A percentile compares a stretch with the other conserved stretches of the same genome.
Conservation (phyloP, 2,329 filamentous ascomycete genomes). For the Cordyceps tenuipes region DNA sequence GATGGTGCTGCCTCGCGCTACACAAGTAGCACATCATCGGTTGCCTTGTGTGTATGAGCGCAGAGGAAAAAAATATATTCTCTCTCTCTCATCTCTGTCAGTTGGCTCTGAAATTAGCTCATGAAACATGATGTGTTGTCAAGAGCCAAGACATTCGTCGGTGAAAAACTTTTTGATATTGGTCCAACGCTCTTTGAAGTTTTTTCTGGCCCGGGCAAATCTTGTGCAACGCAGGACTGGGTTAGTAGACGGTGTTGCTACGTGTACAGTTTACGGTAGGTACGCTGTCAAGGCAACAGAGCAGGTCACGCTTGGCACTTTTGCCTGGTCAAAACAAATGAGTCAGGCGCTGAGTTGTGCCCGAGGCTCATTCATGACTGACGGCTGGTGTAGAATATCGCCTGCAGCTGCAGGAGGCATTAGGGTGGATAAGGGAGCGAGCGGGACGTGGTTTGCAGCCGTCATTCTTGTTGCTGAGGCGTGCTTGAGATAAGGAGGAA, state of each 20-base stretch:
- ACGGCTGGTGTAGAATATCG: background rate
- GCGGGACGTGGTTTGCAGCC: slow-evolving; percentile 1
- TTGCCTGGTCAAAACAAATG: background rate
- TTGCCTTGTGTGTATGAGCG: background rate
- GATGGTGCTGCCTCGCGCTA: background rate
- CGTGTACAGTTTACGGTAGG: too few relatives aligned
- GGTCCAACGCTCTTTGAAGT: background rate
- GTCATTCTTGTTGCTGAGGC: background rate
- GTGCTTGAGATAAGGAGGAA: background rate
- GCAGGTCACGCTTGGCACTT: background rate
- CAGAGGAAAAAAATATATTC: background rate
- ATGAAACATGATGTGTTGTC: background rate
- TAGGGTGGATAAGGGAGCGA: slow-evolving; percentile 1
- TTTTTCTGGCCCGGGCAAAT: background rate
- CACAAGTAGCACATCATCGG: background rate
- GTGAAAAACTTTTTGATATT: background rate
- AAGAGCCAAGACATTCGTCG: background rate
- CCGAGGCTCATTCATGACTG: background rate
- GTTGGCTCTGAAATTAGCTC: background rate
- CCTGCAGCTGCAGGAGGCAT: background rate
- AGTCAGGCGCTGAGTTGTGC: background rate
- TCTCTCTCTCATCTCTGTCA: background rate
- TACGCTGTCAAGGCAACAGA: background rate
- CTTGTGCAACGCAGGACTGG: background rate
- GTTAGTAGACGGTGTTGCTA: background rate